Evolutionary conservation across 345 rosid species (phyloP).

Genomic region (Orychophragmus violaceus): DNA sequence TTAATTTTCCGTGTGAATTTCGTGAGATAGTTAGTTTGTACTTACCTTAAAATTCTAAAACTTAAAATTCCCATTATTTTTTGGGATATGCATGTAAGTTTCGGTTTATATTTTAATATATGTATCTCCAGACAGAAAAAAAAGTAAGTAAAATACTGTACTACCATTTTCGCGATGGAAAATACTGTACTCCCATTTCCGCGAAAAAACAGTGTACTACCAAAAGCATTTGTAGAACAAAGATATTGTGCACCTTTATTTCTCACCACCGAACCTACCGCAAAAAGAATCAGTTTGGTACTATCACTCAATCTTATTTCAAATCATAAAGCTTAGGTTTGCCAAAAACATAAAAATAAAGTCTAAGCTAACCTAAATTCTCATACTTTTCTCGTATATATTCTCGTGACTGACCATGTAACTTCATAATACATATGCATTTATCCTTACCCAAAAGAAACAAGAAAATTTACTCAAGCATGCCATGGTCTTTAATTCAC

Average conservation of each 20-base stretch:
- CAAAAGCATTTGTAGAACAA: background rate
- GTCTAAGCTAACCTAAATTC: background rate
- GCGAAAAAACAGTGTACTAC: too few relatives aligned
- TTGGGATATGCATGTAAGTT: too few relatives aligned
- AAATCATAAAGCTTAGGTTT: background rate
- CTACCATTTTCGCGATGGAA: too few relatives aligned
- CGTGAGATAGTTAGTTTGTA: too few relatives aligned
- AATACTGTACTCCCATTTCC: too few relatives aligned
- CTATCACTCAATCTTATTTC: background rate
- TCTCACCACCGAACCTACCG: background rate
- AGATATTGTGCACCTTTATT: background rate
- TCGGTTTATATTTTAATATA: too few relatives aligned
- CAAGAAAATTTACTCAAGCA: background rate
- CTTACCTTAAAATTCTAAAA: too few relatives aligned
- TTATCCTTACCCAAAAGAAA: background rate
- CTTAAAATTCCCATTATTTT: too few relatives aligned
- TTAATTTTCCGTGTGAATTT: too few relatives aligned
- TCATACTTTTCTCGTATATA: background rate
- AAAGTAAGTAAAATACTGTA: too few relatives aligned
- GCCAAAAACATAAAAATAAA: background rate
- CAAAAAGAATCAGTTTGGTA: background rate
- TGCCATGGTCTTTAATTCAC: slow-evolving; percentile 24
- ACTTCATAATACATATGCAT: background rate
- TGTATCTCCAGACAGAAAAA: too few relatives aligned
- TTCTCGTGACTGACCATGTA: background rate